A percentile compares a stretch with the other conserved stretches of the same genome.
These are phyloP conservation scores for Phragmites australis DNA, from an alignment of 176 grass and related monocot species.

Conservation along the genomic window DNA sequence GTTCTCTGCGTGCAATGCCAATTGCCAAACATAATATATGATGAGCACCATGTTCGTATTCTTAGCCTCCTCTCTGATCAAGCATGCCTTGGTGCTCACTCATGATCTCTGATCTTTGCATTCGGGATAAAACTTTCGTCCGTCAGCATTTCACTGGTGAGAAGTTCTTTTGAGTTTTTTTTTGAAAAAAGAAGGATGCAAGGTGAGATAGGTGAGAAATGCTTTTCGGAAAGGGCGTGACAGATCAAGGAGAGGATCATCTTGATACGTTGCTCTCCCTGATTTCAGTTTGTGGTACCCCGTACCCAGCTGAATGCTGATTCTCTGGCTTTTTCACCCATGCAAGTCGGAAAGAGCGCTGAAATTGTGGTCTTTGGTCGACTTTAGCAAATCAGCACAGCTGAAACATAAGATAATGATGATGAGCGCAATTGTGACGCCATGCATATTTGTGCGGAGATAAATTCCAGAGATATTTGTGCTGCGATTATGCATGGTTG, in stretches of 20 bases:
- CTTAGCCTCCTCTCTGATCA: not conserved
- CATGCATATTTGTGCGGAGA: too few species aligned
- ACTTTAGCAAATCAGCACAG: not conserved
- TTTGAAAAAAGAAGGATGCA: too few species aligned
- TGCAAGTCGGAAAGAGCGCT: not conserved
- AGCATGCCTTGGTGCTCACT: slow-evolving; percentile 1
- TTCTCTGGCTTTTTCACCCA: not conserved
- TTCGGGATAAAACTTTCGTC: too few species aligned
- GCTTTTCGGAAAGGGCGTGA: too few species aligned
- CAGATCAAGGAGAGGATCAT: not conserved
- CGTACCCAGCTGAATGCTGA: too few species aligned
- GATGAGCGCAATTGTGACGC: too few species aligned
- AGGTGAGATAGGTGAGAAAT: too few species aligned
- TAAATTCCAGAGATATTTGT: too few species aligned
- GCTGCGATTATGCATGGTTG: too few species aligned
- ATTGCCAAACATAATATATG: not conserved
- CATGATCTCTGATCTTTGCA: not conserved
- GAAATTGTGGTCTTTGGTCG: not conserved
- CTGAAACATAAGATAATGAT: too few species aligned
- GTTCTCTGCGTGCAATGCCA: not conserved
- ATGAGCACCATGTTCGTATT: not conserved
- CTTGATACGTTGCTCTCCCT: not conserved
- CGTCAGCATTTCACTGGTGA: not conserved
- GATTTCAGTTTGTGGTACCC: not conserved
- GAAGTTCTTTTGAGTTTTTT: not conserved